These are phyloP conservation scores for Panaeolus papilionaceus DNA, from an alignment of 768 basidiomycete species.

Conservation along the genomic window DNA sequence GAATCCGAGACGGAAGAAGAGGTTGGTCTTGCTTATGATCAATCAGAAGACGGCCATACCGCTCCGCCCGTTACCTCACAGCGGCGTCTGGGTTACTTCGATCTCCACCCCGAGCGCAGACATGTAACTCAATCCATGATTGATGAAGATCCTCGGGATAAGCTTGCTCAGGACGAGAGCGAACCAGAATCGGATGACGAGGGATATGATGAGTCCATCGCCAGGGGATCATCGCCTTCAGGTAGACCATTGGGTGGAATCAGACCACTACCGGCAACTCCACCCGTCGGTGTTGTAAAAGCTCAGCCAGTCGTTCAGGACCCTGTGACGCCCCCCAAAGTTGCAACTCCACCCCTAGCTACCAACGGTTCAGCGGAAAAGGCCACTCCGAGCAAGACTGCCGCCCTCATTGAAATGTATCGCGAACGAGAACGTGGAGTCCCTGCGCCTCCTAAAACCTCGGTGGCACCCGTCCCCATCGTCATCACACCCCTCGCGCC, in stretches of 20 bases:
- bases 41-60: slow-evolving; percentile 30
- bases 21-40: slow-evolving; percentile 33
- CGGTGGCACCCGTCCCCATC: slow-evolving; percentile 29
- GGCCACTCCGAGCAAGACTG: slow-evolving; percentile 63
- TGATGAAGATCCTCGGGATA: slow-evolving; percentile 43
- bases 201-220: slow-evolving; percentile 21
- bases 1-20: slow-evolving; percentile 34
- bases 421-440: slow-evolving; percentile 68
- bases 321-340: slow-evolving; percentile 25
- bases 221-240: slow-evolving; percentile 30
- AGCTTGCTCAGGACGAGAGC: slow-evolving; percentile 45
- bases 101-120: slow-evolving; percentile 77
- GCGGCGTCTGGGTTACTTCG: slow-evolving; percentile 73
- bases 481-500: slow-evolving; percentile 41
- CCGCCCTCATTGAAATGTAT: slow-evolving; percentile 86
- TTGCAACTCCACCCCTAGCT: background rate
- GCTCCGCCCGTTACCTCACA: slow-evolving; percentile 35
- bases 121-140: slow-evolving; percentile 37
- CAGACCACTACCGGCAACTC: slow-evolving; percentile 19
- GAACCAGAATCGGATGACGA: slow-evolving; percentile 38
- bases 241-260: slow-evolving; percentile 23
- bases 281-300: slow-evolving; percentile 3
- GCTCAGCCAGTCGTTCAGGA: slow-evolving; percentile 23
- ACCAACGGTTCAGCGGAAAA: slow-evolving; percentile 22
- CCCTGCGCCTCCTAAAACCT: slow-evolving; percentile 33